Percentiles rank a stretch among this genome's conserved stretches.
These are phyloP conservation scores for Hibiscus tridactylites DNA, from an alignment of 345 rosid species.

Conservation along the genomic window DNA sequence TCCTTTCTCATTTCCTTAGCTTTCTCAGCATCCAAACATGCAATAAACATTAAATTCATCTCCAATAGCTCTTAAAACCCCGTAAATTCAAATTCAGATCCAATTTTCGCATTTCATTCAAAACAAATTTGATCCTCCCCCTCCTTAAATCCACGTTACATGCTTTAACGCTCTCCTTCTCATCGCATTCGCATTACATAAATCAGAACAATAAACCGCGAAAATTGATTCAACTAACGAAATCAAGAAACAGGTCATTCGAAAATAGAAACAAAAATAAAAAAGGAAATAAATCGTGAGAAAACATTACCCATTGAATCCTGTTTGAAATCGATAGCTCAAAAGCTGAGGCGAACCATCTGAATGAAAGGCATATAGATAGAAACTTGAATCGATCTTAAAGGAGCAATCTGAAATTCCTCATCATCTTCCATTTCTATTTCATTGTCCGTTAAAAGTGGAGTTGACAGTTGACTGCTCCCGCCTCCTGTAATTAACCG, in stretches of 20 bases:
- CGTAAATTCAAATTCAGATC: background rate
- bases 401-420: background rate
- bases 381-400: background rate
- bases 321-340: background rate
- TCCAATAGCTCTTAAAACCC: background rate
- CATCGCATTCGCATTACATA: conserved; percentile 4
- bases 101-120: background rate
- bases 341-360: background rate
- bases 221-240: background rate
- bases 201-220: conserved; percentile 1
- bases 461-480: background rate
- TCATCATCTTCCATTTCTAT: background rate
- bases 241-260: background rate
- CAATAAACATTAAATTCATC: conserved; percentile 1
- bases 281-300: background rate
- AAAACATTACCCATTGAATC: conserved; percentile 16
- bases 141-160: conserved; percentile 8
- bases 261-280: background rate
- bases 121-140: background rate
- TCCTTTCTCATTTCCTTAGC: background rate
- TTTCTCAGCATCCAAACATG: conserved; percentile 22
- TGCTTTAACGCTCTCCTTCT: conserved; percentile 4
- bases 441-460: background rate
- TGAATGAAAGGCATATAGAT: background rate
- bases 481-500: background rate